Percentiles rank a stretch among this genome's conserved stretches.
Evolutionary conservation across 2,329 filamentous ascomycete genomes (phyloP).

Genomic region (Curvularia spicifera): DNA sequence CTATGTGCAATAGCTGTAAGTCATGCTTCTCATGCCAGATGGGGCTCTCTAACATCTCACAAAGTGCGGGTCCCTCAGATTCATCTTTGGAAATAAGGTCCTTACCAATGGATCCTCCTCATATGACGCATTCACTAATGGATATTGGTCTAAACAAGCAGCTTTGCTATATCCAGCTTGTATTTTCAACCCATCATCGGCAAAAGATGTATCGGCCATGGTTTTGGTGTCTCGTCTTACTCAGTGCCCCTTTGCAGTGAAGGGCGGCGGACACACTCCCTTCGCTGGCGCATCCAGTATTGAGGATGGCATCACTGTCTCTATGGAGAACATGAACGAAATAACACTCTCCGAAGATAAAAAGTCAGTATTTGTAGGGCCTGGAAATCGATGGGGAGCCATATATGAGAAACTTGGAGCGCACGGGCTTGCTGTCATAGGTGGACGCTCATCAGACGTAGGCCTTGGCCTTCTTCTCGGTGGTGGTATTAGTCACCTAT

Average conservation of each 20-base stretch:
- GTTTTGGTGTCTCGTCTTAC: constrained; percentile 32
- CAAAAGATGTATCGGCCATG: constrained; percentile 27
- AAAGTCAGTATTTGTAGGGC: constrained; percentile 35
- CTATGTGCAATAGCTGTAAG: constrained; percentile 31
- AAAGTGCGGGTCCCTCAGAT: constrained; percentile 32
- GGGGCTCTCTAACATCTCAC: constrained; percentile 3
- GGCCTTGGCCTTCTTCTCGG: constrained; percentile 43
- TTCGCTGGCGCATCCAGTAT: constrained; percentile 52
- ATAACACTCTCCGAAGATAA: constrained; percentile 33
- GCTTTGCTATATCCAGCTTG: constrained; percentile 30
- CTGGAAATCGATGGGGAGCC: constrained; percentile 46
- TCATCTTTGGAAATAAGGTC: constrained; percentile 32
- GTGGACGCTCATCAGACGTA: constrained; percentile 42
- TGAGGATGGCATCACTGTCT: constrained; percentile 52
- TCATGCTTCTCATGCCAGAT: neutral
- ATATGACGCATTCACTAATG: constrained; percentile 29
- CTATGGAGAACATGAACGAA: constrained; percentile 44
- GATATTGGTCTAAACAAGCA: constrained; percentile 41
- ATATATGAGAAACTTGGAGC: constrained; percentile 40
- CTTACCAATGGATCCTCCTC: constrained; percentile 14
- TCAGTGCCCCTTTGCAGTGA: constrained; percentile 52
- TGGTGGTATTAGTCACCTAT: constrained; percentile 31
- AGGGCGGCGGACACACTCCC: constrained; percentile 54
- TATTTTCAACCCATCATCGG: constrained; percentile 32
- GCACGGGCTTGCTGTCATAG: constrained; percentile 35